These are phyloP conservation scores for Dendrobium officinale DNA, from an alignment of 106 monocot genomes.

Conservation along the genomic window DNA sequence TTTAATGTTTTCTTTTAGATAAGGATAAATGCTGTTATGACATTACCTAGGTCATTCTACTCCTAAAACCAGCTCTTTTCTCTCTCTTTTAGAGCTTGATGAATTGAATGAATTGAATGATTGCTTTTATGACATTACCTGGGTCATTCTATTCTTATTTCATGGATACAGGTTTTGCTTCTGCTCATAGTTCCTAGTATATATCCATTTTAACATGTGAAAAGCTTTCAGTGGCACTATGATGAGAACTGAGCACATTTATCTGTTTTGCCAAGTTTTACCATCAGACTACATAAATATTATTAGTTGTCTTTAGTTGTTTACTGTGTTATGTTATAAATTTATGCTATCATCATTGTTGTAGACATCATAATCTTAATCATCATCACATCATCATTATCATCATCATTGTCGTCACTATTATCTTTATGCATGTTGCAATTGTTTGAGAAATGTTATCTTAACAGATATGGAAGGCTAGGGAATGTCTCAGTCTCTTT, in stretches of 20 bases:
- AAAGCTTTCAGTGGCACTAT: neutral
- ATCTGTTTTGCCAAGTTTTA: neutral
- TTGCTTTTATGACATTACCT: no score
- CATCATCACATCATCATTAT: neutral
- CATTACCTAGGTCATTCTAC: no score
- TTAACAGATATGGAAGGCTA: conserved; percentile 91
- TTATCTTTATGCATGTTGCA: neutral
- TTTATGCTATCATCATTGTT: neutral
- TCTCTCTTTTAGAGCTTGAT: no score
- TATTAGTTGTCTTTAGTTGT: neutral
- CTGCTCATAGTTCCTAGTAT: neutral
- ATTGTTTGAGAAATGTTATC: neutral
- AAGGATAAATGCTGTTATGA: no score
- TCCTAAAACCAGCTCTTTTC: no score
- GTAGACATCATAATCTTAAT: neutral
- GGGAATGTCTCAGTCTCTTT: conserved; percentile 76
- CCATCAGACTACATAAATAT: neutral
- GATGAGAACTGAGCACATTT: neutral
- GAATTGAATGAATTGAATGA: no score
- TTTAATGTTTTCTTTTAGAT: no score
- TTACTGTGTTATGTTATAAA: neutral
- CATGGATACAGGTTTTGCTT: neutral
- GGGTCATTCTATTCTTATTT: neutral
- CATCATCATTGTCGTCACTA: neutral
- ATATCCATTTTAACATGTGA: no score